phyloP scores from a whole-genome alignment of 1,284 basidiomycete species.

The Austroboletus sp. region DNA sequence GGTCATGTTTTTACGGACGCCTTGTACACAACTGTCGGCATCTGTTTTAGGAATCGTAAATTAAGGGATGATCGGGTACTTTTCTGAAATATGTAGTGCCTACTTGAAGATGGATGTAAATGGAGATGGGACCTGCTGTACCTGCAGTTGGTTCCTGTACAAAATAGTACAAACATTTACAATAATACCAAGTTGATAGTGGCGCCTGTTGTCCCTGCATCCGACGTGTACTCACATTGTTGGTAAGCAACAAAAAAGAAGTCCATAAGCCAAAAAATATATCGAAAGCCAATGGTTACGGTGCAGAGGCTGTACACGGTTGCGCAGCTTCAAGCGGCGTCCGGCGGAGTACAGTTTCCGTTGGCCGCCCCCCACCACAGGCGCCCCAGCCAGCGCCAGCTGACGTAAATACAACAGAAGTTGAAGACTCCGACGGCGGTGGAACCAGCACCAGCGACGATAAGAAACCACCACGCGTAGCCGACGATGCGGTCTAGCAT shows the following conservation, averaged over 20 bases:
- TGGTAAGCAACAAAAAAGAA: neutral
- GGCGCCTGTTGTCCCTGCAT: neutral
- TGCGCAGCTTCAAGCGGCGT: constrained; percentile 14
- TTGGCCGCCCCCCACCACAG: constrained; percentile 17
- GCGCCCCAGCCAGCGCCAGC: constrained; percentile 49
- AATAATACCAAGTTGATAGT: neutral
- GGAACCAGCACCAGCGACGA: constrained; percentile 70
- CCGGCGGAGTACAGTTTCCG: constrained; percentile 5
- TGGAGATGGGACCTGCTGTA: neutral
- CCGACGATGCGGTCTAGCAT: constrained; percentile 68
- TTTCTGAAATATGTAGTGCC: too few relatives aligned
- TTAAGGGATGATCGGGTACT: neutral
- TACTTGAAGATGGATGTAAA: neutral
- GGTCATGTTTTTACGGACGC: too few relatives aligned
- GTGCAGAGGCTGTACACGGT: too few relatives aligned
- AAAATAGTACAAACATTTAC: neutral
- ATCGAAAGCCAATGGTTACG: too few relatives aligned
- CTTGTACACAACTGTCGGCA: too few relatives aligned
- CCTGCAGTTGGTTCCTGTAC: neutral
- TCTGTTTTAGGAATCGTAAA: neutral
- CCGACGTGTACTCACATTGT: neutral
- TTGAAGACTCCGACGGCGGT: constrained; percentile 60
- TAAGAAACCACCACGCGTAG: constrained; percentile 65
- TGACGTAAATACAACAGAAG: constrained; percentile 53
- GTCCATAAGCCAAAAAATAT: neutral